Percentiles rank a stretch among this genome's conserved stretches.
Conservation (phyloP, 176 grass and related monocot species). For the Canna indica region DNA sequence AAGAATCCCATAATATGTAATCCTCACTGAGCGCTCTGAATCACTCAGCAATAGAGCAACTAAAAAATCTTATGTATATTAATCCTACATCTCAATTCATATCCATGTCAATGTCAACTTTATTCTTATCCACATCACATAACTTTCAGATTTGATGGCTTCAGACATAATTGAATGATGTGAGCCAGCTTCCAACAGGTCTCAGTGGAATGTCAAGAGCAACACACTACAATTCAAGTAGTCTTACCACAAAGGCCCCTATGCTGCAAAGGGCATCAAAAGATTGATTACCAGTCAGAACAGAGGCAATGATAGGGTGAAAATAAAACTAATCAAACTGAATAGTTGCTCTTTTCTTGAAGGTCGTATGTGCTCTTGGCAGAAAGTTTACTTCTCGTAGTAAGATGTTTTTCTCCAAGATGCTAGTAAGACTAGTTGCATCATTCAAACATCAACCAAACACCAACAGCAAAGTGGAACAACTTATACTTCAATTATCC, state of each 20-base stretch:
- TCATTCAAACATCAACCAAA: not conserved
- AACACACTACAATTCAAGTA: constrained; percentile 1
- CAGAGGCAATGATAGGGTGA: not conserved
- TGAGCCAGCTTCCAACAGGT: not conserved
- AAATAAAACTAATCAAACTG: not conserved
- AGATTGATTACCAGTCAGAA: not conserved
- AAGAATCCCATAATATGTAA: not conserved
- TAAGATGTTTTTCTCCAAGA: not conserved
- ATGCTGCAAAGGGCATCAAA: not conserved
- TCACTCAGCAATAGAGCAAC: not conserved
- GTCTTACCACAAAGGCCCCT: not conserved
- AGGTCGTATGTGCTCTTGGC: too few species aligned
- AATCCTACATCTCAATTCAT: not conserved
- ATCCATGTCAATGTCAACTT: not conserved
- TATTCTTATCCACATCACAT: not conserved
- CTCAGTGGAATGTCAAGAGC: constrained; percentile 1
- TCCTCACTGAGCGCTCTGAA: not conserved
- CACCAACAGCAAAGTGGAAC: not conserved
- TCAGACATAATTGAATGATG: not conserved
- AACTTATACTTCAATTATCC: not conserved
- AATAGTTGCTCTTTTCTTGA: too few species aligned
- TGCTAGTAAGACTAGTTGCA: not conserved
- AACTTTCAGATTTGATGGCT: not conserved
- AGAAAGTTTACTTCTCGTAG: too few species aligned
- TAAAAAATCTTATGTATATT: not conserved